Percentiles rank a stretch among this genome's conserved stretches.
phyloP scores from a whole-genome alignment of 2,329 filamentous ascomycete genomes.

The Fusarium chlamydosporum region DNA sequence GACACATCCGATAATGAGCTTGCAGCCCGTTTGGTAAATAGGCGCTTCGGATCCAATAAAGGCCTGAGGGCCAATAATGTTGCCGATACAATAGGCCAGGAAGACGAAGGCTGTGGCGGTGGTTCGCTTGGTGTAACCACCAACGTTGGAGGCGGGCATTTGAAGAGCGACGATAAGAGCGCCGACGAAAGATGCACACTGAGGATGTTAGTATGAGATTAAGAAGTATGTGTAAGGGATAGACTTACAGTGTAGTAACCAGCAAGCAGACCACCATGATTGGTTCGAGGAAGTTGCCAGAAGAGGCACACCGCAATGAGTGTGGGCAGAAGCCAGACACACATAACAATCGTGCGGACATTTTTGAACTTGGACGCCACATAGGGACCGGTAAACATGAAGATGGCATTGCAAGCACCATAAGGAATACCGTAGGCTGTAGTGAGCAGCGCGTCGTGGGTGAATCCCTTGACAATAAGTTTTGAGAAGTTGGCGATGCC shows the following conservation, averaged over 20 bases:
- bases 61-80: conserved; percentile 53
- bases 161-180: conserved; percentile 69
- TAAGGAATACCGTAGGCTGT: conserved; percentile 68
- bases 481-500: conserved; percentile 71
- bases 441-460: conserved; percentile 55
- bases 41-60: conserved; percentile 63
- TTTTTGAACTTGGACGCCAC: conserved; percentile 66
- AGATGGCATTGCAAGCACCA: conserved; percentile 68
- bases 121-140: conserved; percentile 64
- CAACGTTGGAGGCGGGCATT: conserved; percentile 65
- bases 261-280: conserved; percentile 63
- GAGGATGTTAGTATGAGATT: background rate
- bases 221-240: rapidly evolving
- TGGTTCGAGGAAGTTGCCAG: conserved; percentile 62
- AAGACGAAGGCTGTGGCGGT: conserved; percentile 65
- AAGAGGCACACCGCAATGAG: conserved; percentile 64
- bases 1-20: conserved; percentile 50
- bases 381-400: conserved; percentile 66
- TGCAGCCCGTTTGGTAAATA: conserved; percentile 67
- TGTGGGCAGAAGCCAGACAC: conserved; percentile 65
- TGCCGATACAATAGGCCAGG: conserved; percentile 58
- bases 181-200: conserved; percentile 63
- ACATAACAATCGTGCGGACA: conserved; percentile 66
- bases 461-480: conserved; percentile 66
- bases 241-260: conserved; percentile 64